Conservation (phyloP, 495 filamentous ascomycete genomes). For the Lasiosphaeria miniovina region DNA sequence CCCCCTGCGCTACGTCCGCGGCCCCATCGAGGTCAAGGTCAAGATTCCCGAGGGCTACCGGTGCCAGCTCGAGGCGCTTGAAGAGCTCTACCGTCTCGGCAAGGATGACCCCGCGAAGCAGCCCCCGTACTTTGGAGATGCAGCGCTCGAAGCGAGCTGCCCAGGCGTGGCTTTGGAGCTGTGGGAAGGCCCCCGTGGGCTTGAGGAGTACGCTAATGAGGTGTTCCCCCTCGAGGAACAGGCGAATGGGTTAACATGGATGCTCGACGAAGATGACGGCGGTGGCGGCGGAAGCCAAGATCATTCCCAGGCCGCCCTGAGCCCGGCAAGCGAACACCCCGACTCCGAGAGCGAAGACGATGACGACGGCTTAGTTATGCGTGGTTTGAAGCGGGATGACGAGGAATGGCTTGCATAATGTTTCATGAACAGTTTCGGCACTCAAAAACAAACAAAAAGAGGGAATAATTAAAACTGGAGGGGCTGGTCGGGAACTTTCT, state of each 20-base stretch:
- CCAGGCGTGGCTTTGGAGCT: slow-evolving; percentile 71
- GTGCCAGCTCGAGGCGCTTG: slow-evolving; percentile 75
- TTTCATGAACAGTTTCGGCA: neutral
- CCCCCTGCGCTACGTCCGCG: slow-evolving; percentile 70
- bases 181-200: slow-evolving; percentile 86
- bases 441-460: neutral
- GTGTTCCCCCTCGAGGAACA: slow-evolving; percentile 93
- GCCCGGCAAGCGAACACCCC: slow-evolving; percentile 13
- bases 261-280: slow-evolving; percentile 51
- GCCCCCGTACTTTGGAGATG: slow-evolving; percentile 54
- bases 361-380: slow-evolving; percentile 49
- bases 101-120: slow-evolving; percentile 54
- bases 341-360: slow-evolving; percentile 26
- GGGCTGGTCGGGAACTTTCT: neutral
- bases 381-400: slow-evolving; percentile 47
- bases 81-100: slow-evolving; percentile 58
- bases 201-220: slow-evolving; percentile 95
- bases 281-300: slow-evolving; percentile 22
- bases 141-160: slow-evolving; percentile 54
- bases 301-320: slow-evolving; percentile 14
- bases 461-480: slow-evolving; percentile 1
- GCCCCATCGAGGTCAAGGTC: slow-evolving; percentile 79
- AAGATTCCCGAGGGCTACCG: slow-evolving; percentile 86
- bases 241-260: slow-evolving; percentile 90
- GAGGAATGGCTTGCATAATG: slow-evolving; percentile 48